These are phyloP conservation scores for Posidonia oceanica DNA, from an alignment of 116 monocot species.

Conservation along the genomic window DNA sequence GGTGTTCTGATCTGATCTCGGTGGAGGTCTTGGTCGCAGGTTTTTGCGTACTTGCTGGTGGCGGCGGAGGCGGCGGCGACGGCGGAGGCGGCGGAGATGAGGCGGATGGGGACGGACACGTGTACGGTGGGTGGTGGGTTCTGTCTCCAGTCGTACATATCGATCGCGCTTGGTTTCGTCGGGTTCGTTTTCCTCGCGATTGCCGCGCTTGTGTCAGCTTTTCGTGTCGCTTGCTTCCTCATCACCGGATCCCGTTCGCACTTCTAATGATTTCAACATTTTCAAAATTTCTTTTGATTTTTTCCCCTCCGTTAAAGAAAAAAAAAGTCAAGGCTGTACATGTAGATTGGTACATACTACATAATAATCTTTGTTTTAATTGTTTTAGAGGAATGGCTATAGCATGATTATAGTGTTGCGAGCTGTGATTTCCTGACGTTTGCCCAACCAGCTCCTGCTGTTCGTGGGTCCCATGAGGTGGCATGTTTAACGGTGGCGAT, in stretches of 20 bases:
- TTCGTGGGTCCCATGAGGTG: no score
- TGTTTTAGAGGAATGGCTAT: no score
- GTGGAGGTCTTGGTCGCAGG: conserved; percentile 11
- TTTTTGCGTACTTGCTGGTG: conserved; percentile 68
- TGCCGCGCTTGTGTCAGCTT: conserved; percentile 57
- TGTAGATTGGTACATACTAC: no score
- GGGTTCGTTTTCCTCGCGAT: conserved; percentile 67
- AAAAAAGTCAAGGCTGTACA: no score
- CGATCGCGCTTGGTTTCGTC: conserved; percentile 58
- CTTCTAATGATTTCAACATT: conserved; percentile 8
- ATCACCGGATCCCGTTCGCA: conserved; percentile 67
- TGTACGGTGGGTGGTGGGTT: conserved; percentile 29
- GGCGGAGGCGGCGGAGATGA: conserved; percentile 30
- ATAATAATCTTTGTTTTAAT: no score
- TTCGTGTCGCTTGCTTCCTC: conserved; percentile 54
- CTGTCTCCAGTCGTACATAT: conserved; percentile 69
- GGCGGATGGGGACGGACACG: conserved; percentile 2
- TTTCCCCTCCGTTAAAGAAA: no score
- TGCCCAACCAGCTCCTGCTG: no score
- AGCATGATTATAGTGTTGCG: no score
- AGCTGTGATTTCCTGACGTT: no score
- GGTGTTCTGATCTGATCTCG: background rate
- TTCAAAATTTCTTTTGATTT: background rate
- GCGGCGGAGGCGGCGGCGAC: conserved; percentile 47
- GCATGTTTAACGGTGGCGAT: no score